Percentiles rank a stretch among this genome's conserved stretches.
Evolutionary conservation across 371 early-diverging fungal species (phyloP).

Genomic region (Mortierella sp.): DNA sequence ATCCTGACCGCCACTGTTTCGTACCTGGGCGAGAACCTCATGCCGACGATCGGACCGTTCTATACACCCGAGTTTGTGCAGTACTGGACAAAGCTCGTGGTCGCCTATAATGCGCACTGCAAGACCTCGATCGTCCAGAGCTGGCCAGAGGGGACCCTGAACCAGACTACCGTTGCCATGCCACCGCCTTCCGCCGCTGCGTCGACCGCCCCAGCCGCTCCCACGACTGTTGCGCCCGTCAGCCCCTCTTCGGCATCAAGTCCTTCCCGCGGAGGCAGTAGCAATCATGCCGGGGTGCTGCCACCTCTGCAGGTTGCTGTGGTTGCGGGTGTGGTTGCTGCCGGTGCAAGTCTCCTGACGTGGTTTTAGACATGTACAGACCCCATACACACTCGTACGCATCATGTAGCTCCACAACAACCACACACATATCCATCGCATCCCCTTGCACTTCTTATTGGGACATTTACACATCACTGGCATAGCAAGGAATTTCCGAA

Average conservation of each 20-base stretch:
- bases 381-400: too few relatives aligned
- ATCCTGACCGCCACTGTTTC: slow-evolving; percentile 25
- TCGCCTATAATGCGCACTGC: slow-evolving; percentile 26
- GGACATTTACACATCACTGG: too few relatives aligned
- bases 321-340: neutral
- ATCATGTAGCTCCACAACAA: too few relatives aligned
- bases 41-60: slow-evolving; percentile 30
- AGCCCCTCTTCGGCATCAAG: neutral
- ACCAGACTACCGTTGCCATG: slow-evolving; percentile 4
- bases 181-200: neutral
- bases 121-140: slow-evolving; percentile 28
- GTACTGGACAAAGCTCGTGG: slow-evolving; percentile 36
- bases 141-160: slow-evolving; percentile 43
- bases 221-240: neutral
- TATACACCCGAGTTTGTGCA: slow-evolving; percentile 45
- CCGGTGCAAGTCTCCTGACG: neutral
- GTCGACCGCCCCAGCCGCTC: neutral
- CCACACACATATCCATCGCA: too few relatives aligned
- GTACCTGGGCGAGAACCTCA: slow-evolving; percentile 30
- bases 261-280: neutral
- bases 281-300: neutral
- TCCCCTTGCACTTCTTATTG: too few relatives aligned
- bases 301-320: neutral
- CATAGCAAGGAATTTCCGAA: too few relatives aligned
- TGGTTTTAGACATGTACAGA: neutral